A percentile compares a stretch with the other conserved stretches of the same genome.
These are phyloP conservation scores for Cytospora piceicola DNA, from an alignment of 2,329 filamentous ascomycete species.

Conservation along the genomic window DNA sequence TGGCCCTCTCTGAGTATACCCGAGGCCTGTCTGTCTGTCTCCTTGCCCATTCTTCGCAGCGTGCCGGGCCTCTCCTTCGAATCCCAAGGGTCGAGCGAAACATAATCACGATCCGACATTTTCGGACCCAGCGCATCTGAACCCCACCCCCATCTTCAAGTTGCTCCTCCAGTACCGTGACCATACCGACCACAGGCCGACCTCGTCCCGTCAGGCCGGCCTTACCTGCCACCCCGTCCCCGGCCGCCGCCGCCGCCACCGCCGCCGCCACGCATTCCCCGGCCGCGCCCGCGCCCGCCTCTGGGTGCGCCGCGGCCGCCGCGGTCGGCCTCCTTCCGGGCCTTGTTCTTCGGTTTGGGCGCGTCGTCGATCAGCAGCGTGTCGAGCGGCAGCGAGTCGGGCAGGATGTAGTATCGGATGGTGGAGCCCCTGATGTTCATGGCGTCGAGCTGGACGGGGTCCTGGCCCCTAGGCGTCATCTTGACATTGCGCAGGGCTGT, in stretches of 20 bases:
- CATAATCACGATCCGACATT: not conserved
- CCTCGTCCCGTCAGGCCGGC: no score
- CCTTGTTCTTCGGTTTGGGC: constrained; percentile 99
- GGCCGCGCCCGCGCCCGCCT: constrained; percentile 58
- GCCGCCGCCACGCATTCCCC: constrained; percentile 41
- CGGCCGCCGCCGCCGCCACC: constrained; percentile 26
- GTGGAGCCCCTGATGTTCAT: constrained; percentile 97
- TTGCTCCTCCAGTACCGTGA: not conserved
- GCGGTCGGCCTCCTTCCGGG: constrained; percentile 82
- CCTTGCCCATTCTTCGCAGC: not conserved
- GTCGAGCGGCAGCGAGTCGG: constrained; percentile 92
- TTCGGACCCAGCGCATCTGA: not conserved
- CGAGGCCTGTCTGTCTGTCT: not conserved
- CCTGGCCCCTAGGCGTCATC: constrained; percentile 89
- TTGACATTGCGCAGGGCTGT: constrained; percentile 93
- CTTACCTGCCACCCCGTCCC: not conserved
- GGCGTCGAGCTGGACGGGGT: constrained; percentile 85
- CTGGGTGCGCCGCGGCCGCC: constrained; percentile 58
- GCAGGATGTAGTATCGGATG: constrained; percentile 95
- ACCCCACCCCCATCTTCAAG: not conserved
- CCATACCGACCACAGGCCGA: not conserved
- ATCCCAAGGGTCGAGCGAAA: not conserved
- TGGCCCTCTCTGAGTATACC: not conserved
- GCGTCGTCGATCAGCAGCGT: constrained; percentile 95
- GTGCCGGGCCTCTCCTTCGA: not conserved